Percentiles rank a stretch among this genome's conserved stretches.
These are phyloP conservation scores for Quercus robur DNA, from an alignment of 306 rosid genomes.

Conservation along the genomic window DNA sequence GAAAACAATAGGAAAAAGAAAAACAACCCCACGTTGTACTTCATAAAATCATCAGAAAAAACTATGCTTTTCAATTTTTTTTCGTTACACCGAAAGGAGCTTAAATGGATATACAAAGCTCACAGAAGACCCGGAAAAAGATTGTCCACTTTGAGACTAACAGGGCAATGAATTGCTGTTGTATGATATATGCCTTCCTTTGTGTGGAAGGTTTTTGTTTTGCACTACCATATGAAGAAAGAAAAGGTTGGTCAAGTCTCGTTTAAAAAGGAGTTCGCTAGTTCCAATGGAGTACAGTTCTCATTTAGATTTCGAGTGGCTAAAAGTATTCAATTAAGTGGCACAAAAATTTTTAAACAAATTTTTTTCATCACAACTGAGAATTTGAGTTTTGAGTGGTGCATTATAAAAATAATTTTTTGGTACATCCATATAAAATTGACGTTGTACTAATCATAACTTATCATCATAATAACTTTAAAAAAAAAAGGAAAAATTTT, in stretches of 20 bases:
- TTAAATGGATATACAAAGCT: not conserved
- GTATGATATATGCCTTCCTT: slow-evolving; percentile 7
- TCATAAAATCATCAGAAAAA: not conserved
- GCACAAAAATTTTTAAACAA: not conserved
- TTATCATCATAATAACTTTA: no score
- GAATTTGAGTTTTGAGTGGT: no score
- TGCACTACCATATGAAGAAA: slow-evolving; percentile 24
- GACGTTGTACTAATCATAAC: no score
- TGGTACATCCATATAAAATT: no score
- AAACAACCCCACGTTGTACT: not conserved
- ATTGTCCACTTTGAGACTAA: not conserved
- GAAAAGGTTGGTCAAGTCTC: slow-evolving; percentile 61
- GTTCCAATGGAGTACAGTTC: slow-evolving; percentile 14
- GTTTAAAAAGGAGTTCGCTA: slow-evolving; percentile 54
- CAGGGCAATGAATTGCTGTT: slow-evolving; percentile 1
- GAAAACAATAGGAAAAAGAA: not conserved
- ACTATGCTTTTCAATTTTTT: not conserved
- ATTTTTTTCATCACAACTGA: no score
- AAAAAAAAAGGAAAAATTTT: no score
- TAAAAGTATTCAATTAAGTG: not conserved
- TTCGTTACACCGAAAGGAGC: not conserved
- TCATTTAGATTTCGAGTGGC: slow-evolving; percentile 25
- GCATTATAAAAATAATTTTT: no score
- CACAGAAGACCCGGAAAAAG: slow-evolving; percentile 7
- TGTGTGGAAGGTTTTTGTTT: slow-evolving; percentile 23